Base-by-base conservation (phyloP, 1,284 basidiomycete genomes). In the Schizopora paradoxa region DNA sequence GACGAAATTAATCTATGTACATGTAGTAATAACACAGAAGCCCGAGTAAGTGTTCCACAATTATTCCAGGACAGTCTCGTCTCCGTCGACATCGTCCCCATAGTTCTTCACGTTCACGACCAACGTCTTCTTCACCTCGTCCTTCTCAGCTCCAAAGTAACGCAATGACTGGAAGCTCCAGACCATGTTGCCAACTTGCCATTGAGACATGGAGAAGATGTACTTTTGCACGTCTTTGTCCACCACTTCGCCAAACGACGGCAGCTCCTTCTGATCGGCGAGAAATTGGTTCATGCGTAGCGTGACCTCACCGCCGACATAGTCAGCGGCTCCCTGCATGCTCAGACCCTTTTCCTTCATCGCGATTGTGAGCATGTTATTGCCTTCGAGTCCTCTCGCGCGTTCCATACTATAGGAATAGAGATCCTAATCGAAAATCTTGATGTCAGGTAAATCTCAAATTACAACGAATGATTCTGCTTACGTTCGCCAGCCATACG, bases 391-490 rank as follows among this genome's bases (percentile, higher is more conserved):
- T 4, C 69, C 67, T 33, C 59, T 56, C 2, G 62, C 61, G 35
- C 67, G 63, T 49, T 70, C 69, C 57, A 65, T 64, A 47, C 66
- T 64, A 53, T 69, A 72, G 6, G 69, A 70, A 54, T 70, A 71
- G 11, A 70, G 55, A 50, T 70, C 69, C 68, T 70, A 45, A 27
- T 10, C 18, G 7, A 11, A 23, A 5, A 21, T 2, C 29, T 27
- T n/a, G 25, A 19, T 3, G 21, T 38, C 19, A 40, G 16, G 4
- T 27, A 6, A 5, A 28, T 10, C 10, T 11, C 14, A 11, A 13
- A 28, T 45, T 31, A 16, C 26, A 34, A 41, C 44, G 6, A 35
- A 28, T 6, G 11, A 6, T 13, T 8, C 19, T 32, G 54, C 66
- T 54, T 51, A 71, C 69, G 48, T 71, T 72, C 8, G 68, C 56